A percentile compares a stretch with the other conserved stretches of the same genome.
Evolutionary conservation across 768 basidiomycete genomes (phyloP).

Genomic region (Russula olivacea): DNA sequence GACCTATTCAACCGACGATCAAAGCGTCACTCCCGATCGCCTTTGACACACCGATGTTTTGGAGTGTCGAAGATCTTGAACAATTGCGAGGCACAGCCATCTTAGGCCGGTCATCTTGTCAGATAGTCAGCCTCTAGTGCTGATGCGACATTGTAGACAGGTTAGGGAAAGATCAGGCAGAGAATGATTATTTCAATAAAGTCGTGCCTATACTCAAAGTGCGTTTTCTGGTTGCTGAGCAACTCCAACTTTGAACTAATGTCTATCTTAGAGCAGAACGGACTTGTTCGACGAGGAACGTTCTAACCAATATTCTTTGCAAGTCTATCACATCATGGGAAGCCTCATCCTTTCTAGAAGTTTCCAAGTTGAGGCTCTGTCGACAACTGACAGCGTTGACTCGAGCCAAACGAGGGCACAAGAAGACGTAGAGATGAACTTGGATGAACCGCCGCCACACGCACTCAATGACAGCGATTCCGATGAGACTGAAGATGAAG

Average conservation of each 20-base stretch:
- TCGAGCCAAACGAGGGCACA: constrained; percentile 30
- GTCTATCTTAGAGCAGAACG: constrained; percentile 47
- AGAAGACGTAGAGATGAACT: constrained; percentile 29
- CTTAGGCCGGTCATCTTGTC: constrained; percentile 51
- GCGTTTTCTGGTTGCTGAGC: constrained; percentile 23
- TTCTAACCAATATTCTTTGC: constrained; percentile 54
- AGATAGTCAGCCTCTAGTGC: not conserved
- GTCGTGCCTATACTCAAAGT: constrained; percentile 71
- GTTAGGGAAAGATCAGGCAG: constrained; percentile 79
- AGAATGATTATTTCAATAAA: constrained; percentile 60
- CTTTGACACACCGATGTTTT: constrained; percentile 95
- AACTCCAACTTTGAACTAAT: not conserved
- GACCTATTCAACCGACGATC: not conserved
- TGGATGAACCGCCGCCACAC: constrained; percentile 30
- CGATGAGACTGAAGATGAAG: constrained; percentile 36
- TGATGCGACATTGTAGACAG: constrained; percentile 49
- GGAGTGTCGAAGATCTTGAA: constrained; percentile 64
- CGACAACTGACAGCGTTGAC: constrained; percentile 33
- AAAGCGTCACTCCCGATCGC: constrained; percentile 58
- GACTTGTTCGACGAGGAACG: constrained; percentile 58
- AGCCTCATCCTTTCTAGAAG: constrained; percentile 89
- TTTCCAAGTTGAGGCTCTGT: constrained; percentile 70
- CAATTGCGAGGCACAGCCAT: constrained; percentile 83
- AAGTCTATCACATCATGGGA: constrained; percentile 82
- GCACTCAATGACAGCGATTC: constrained; percentile 32